Conservation (phyloP, 768 basidiomycete genomes). For the Lactifluus subvellereus region DNA sequence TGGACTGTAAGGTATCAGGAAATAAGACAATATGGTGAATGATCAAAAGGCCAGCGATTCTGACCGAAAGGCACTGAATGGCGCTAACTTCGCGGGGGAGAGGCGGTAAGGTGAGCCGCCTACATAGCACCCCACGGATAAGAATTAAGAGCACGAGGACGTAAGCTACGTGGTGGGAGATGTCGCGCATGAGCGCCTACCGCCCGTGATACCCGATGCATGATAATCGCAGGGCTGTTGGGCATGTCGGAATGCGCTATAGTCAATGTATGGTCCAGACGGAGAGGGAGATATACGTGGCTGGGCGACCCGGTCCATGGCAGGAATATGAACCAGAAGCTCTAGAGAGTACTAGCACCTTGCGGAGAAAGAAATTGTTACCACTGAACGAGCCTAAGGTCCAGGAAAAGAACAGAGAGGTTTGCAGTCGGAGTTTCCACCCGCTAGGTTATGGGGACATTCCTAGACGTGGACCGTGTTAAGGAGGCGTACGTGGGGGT, state of each 20-base stretch:
- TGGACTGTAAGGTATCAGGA: not conserved
- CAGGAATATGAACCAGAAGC: not conserved
- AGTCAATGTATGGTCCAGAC: not conserved
- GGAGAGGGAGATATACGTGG: not conserved
- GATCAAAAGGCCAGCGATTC: not conserved
- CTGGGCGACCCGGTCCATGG: not conserved
- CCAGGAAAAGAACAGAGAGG: not conserved
- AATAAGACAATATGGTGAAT: not conserved
- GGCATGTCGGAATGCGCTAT: not conserved
- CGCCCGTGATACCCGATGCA: not conserved
- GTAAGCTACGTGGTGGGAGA: not conserved
- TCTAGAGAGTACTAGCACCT: not conserved
- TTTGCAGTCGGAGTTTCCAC: not conserved
- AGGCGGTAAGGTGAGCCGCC: too few relatives aligned
- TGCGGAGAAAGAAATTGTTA: not conserved
- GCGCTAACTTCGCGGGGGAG: too few relatives aligned
- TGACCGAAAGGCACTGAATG: not conserved
- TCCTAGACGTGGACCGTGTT: not conserved
- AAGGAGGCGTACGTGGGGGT: not conserved
- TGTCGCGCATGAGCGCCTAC: too few relatives aligned
- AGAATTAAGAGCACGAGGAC: not conserved
- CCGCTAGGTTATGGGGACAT: not conserved
- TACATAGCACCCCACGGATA: too few relatives aligned
- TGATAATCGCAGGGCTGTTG: not conserved
- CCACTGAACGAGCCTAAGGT: not conserved